These are phyloP conservation scores for Penicillium cosmopolitanum DNA, from an alignment of 495 filamentous ascomycete species.

Conservation along the genomic window DNA sequence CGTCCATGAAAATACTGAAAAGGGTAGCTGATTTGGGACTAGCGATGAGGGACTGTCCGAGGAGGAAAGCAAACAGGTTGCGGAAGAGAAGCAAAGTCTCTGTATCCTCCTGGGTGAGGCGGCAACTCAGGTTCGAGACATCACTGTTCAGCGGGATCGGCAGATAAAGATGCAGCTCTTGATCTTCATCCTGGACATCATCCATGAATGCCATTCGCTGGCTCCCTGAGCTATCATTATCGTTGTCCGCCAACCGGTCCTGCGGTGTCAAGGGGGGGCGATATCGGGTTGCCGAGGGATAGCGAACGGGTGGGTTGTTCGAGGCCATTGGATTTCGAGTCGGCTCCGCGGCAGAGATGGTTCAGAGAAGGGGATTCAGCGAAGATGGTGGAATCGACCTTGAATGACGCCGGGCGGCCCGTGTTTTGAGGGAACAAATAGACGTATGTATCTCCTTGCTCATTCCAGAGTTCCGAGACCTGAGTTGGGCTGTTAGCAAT, in stretches of 20 bases:
- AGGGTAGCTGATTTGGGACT: conserved; percentile 66
- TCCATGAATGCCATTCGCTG: conserved; percentile 47
- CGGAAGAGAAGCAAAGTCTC: conserved; percentile 75
- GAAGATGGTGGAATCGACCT: conserved; percentile 71
- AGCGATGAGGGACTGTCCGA: conserved; percentile 77
- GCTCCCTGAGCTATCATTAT: conserved; percentile 48
- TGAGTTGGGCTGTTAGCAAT: conserved; percentile 31
- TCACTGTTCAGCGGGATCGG: conserved; percentile 59
- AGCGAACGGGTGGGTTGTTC: conserved; percentile 46
- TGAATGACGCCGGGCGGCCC: conserved; percentile 75
- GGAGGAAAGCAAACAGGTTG: conserved; percentile 90
- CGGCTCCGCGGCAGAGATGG: conserved; percentile 67
- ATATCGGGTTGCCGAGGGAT: conserved; percentile 43
- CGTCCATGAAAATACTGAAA: conserved; percentile 74
- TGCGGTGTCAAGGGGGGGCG: conserved; percentile 44
- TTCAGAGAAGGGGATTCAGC: conserved; percentile 70
- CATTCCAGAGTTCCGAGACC: conserved; percentile 89
- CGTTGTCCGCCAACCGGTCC: conserved; percentile 42
- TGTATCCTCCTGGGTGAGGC: conserved; percentile 57
- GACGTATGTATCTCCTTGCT: conserved; percentile 78
- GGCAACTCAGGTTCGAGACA: conserved; percentile 41
- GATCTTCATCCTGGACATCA: conserved; percentile 43
- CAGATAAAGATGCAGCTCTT: conserved; percentile 72
- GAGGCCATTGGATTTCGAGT: conserved; percentile 42
- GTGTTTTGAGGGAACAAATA: conserved; percentile 75